Base-by-base conservation (phyloP, 108 stramenopile species). In the Nitzschia sp. region DNA sequence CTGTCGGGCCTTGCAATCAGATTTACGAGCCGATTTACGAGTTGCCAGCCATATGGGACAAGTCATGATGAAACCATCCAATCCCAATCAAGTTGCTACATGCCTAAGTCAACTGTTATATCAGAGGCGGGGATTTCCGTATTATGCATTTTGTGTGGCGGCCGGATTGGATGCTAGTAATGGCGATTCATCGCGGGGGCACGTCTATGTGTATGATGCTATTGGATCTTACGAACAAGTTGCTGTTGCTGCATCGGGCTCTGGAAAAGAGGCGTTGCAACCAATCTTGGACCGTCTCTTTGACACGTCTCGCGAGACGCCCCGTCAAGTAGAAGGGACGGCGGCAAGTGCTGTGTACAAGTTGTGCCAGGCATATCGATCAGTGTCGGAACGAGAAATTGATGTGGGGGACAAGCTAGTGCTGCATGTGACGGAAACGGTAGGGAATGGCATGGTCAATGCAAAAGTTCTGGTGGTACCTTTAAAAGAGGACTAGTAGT, bases 361-460 rank as follows among this genome's bases (percentile, higher is more conserved):
- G 32, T 56, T 95, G 9, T 76, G 86, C 6, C 47, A 75, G 72
- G 90, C 76, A 8, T 95, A 87, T 75, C 84, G 77, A 61, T 80
- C 89, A 26, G 93, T 92, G 28, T 75, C 93, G 27, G 93, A 95
- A 66, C 83, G 93, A 72, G 90, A 95, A 54, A 95, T 92, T 64
- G 75, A 79, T 11, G 88, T 91, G 0, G 93, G 93, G 1, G 93
- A 95, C 66, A 77, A 80, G 42, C 62, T 95, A 26, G 87, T 95
- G 9, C 55, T 95, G 57, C 88, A 87, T 76, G 59, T 90, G 1
- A 54, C 86, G 17, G 54, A 82, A 46, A 33, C 21, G 1, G 17
- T n/a, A 19, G 34, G 48, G n/a, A 45, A 48, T 28, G 70, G 66
- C 6, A 35, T 57, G 25, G 59, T 70, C 1, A 46, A 53, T 25